Conservation (phyloP, 768 basidiomycete species). For the Amanita rubescens region DNA sequence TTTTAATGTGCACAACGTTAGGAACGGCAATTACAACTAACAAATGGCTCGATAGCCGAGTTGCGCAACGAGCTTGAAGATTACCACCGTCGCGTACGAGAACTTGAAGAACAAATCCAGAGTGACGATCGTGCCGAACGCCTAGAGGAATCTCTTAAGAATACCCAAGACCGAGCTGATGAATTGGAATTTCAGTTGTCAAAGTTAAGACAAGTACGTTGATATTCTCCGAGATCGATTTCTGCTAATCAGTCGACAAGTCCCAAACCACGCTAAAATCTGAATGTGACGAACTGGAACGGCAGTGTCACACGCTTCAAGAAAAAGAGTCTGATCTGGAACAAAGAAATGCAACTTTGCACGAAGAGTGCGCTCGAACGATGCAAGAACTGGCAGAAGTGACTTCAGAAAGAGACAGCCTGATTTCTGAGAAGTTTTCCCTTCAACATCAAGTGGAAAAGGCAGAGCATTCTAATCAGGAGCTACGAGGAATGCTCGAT, state of each 20-base stretch:
- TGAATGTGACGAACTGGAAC: conserved; percentile 52
- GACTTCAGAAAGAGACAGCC: conserved; percentile 37
- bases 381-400: conserved; percentile 37
- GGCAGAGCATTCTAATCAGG: conserved; percentile 37
- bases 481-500: conserved; percentile 53
- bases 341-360: conserved; percentile 39
- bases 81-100: conserved; percentile 51
- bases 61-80: conserved; percentile 46
- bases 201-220: conserved; percentile 56
- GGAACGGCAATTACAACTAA: conserved; percentile 73
- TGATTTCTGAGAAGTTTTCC: conserved; percentile 42
- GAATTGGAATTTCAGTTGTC: conserved; percentile 79
- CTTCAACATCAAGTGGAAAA: conserved; percentile 42
- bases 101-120: conserved; percentile 77
- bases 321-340: conserved; percentile 43
- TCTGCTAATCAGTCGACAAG: conserved; percentile 25
- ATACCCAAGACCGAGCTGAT: conserved; percentile 75
- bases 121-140: conserved; percentile 76
- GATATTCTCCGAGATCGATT: background rate
- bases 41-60: conserved; percentile 46
- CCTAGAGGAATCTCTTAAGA: conserved; percentile 63
- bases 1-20: conserved; percentile 22
- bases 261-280: conserved; percentile 46
- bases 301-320: conserved; percentile 32
- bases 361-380: conserved; percentile 28